phyloP scores from a whole-genome alignment of 352 stramenopile species.

The Globisporangium canariense region DNA sequence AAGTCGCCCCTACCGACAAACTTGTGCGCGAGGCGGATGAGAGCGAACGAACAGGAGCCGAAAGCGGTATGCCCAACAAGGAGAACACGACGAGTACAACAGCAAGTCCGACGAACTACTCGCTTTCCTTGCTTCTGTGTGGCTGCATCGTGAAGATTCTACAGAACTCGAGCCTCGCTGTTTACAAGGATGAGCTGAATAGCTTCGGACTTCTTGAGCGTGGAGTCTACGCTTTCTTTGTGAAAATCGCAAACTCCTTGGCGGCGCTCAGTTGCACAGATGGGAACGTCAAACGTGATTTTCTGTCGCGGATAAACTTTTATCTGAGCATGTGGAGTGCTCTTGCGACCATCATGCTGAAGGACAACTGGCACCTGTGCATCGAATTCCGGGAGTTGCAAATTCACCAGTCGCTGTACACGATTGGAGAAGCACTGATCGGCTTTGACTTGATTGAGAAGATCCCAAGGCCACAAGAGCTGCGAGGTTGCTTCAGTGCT shows the following conservation, averaged over 20 bases:
- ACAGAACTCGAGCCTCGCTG: conserved; percentile 27
- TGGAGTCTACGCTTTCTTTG: conserved; percentile 49
- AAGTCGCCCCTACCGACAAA: not conserved
- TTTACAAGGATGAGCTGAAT: conserved; percentile 49
- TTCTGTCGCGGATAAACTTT: conserved; percentile 29
- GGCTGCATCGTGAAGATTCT: conserved; percentile 66
- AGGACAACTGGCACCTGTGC: conserved; percentile 34
- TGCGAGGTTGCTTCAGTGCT: conserved; percentile 7
- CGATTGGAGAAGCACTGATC: conserved; percentile 42
- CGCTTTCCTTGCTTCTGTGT: conserved; percentile 41
- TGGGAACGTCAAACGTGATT: conserved; percentile 13
- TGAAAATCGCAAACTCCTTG: conserved; percentile 45
- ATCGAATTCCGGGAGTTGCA: conserved; percentile 53
- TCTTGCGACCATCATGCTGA: conserved; percentile 50
- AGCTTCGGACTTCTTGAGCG: conserved; percentile 61
- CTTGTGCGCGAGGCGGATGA: not conserved
- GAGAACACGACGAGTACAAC: not conserved
- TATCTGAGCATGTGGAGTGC: conserved; percentile 41
- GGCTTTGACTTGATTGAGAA: conserved; percentile 25
- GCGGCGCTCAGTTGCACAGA: conserved; percentile 17
- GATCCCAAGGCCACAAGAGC: conserved; percentile 15
- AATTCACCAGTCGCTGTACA: conserved; percentile 56
- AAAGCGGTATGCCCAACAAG: not conserved
- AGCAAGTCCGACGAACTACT: not conserved
- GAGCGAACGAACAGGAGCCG: not conserved